Conservation (phyloP, 2,329 filamentous ascomycete species). For the Exophiala bonariae region DNA sequence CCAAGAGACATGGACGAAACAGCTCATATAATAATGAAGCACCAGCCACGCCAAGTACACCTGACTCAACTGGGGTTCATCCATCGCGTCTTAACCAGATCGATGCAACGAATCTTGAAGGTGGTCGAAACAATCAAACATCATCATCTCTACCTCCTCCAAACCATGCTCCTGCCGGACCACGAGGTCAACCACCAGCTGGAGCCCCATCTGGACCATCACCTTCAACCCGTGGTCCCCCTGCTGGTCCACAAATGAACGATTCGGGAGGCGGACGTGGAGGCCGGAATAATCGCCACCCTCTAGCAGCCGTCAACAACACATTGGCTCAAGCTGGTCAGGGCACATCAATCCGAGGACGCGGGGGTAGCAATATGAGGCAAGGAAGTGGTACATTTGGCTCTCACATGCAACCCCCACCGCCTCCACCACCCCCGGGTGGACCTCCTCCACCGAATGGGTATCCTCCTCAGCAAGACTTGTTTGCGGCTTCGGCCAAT, state of each 20-base stretch:
- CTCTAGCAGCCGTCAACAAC: slow-evolving; percentile 46
- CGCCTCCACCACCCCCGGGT: slow-evolving; percentile 31
- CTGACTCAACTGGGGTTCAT: slow-evolving; percentile 51
- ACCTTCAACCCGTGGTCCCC: slow-evolving; percentile 36
- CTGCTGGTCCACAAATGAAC: slow-evolving; percentile 36
- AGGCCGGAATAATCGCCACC: slow-evolving; percentile 44
- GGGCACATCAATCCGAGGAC: slow-evolving; percentile 40
- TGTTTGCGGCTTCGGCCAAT: slow-evolving; percentile 32
- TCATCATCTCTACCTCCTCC: slow-evolving; percentile 17
- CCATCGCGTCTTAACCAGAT: slow-evolving; percentile 54
- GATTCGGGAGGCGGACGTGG: slow-evolving; percentile 35
- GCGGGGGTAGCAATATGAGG: slow-evolving; percentile 35
- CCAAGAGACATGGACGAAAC: slow-evolving; percentile 37
- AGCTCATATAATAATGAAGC: slow-evolving; percentile 33
- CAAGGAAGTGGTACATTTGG: slow-evolving; percentile 30
- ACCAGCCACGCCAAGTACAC: slow-evolving; percentile 32
- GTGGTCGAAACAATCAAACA: slow-evolving; percentile 17
- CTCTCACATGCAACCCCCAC: slow-evolving; percentile 28
- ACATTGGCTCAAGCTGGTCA: slow-evolving; percentile 45
- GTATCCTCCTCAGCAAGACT: slow-evolving; percentile 32
- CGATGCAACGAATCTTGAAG: slow-evolving; percentile 22
- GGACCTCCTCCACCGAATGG: slow-evolving; percentile 34
- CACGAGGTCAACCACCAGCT: slow-evolving; percentile 35
- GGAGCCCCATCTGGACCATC: slow-evolving; percentile 38
- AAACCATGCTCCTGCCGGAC: slow-evolving; percentile 40